Base-by-base conservation (phyloP, 345 rosid species). In the Zanthoxylum bungeanum region DNA sequence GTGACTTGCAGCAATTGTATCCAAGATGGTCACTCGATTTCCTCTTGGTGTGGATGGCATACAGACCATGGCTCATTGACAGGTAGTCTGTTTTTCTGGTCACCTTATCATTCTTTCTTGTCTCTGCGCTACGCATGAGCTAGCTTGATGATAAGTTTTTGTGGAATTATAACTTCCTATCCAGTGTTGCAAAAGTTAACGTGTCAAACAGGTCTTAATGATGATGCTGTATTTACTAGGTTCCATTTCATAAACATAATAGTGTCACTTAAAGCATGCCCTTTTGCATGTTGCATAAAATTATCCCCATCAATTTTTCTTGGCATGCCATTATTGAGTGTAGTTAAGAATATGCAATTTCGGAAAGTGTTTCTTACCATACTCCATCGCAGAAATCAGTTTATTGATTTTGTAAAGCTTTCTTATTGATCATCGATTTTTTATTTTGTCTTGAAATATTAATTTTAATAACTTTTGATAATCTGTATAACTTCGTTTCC, bases 31-130 rank as follows among this genome's bases (percentile, higher is more conserved):
- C 88, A 84, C 57, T 82, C 89, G 34, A 77, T 83, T 71, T 91
- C 97, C 44, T 88, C 93, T 74, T 94, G 98, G 98, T 94, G 97
- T 61, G 98, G 98, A 65, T 94, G 97, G 97, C 98, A 94, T 68
- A 89, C 95, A 22, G 98, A 93, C 85, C 90, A 90, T 60, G 94
- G 92, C 59, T 93, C 94, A 57, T 79, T 93, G 65, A 91, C 97
- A 77, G 97, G 98, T 88, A 50, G 14, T 52, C 6, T 3, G 1
- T 75, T 65, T 69, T 62, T 59, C 19, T 27, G 58, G 50, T 75
- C 56, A 63, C 56, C 58, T 66, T 5, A 42, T 69, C 57, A 19
- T 75, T 60, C 33, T 50, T 80, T 40, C 66, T 65, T 50, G 71
- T 3, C n/a, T 12, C 25, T 31, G 51, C 39, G 17, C 25, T 31